Base-by-base conservation (phyloP, 345 rosid species). In the Reutealis trisperma region DNA sequence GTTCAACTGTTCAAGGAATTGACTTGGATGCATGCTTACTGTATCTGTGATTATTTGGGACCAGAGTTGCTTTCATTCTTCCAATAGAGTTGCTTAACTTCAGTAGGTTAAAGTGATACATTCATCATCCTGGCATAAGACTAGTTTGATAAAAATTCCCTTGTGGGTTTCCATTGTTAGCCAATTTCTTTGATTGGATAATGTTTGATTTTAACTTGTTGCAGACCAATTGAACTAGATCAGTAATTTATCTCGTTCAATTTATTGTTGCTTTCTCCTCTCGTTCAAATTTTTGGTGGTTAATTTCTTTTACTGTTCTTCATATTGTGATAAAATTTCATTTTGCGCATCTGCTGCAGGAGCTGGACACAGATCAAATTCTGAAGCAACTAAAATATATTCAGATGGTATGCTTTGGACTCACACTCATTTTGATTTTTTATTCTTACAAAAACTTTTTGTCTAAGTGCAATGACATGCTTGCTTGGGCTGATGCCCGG, bases 281-380 rank as follows among this genome's bases (percentile, higher is more conserved):
- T 64, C 52, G 37, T 57, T 21, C 2, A 15, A 25, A 15, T 0
- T 49, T 49, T 49, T 11, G 3, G 15, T 8, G 16, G 15, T 49
- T 15, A 0, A 13, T 2, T 70, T 15, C 21, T 45, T 12, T 47
- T 5, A 21, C 59, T 44, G n/a, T 71, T 14, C 11, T n/a, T 6
- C 15, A 5, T 14, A n/a, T 61, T 60, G 5, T 80, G 22, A 70
- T 62, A 30, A 47, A 37, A 32, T 75, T 37, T 78, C 79, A 51
- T 71, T 78, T 73, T 64, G 18, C 73, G 58, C 67, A 71, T 83
- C 59, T 79, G 7, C 61, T 51, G 37, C 83, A 96, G 99, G 99
- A 92, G 88, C 84, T 92, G 89, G 97, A 89, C 75, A 94, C 98
- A 34, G 90, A 87, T 77, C 85, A 90, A 83, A 83, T 92, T 77